These are phyloP conservation scores for Endotrypanum monterogeii DNA, from an alignment of 208 protist genomes.

Conservation along the genomic window DNA sequence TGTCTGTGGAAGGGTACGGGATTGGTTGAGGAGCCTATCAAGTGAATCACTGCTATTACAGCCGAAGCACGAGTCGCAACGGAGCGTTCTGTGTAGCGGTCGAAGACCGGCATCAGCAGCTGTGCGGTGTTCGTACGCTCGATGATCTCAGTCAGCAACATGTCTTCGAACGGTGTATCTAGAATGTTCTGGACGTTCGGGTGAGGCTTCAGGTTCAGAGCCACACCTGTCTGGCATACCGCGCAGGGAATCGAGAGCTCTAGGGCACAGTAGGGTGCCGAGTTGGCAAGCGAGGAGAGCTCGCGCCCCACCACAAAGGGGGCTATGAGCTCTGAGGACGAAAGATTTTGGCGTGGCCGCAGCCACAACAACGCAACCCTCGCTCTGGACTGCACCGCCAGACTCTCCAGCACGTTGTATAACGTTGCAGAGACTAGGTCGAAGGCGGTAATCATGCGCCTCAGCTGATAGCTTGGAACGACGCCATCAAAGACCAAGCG, in stretches of 20 bases:
- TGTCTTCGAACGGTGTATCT: constrained; percentile 8
- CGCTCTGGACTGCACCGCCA: constrained; percentile 73
- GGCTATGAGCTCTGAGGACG: constrained; percentile 80
- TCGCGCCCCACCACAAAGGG: constrained; percentile 88
- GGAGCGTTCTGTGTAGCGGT: constrained; percentile 48
- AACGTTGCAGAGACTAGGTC: constrained; percentile 84
- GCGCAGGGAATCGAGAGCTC: constrained; percentile 76
- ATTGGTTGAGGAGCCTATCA: constrained; percentile 75
- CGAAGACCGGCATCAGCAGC: constrained; percentile 79
- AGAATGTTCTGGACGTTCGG: neutral
- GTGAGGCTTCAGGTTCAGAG: constrained; percentile 75
- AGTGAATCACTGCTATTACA: constrained; percentile 74
- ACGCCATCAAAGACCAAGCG: constrained; percentile 61
- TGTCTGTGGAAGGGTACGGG: constrained; percentile 78
- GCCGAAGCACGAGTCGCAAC: constrained; percentile 6
- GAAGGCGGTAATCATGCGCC: constrained; percentile 66
- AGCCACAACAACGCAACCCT: constrained; percentile 83
- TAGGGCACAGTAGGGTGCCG: constrained; percentile 75
- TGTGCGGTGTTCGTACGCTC: constrained; percentile 73
- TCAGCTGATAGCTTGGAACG: constrained; percentile 62
- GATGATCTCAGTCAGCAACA: constrained; percentile 72
- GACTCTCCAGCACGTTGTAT: constrained; percentile 76
- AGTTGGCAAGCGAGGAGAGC: constrained; percentile 53
- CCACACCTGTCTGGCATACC: constrained; percentile 75
- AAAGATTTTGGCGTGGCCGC: constrained; percentile 54